Conservation (phyloP, 306 rosid species). For the Malus sylvestris region DNA sequence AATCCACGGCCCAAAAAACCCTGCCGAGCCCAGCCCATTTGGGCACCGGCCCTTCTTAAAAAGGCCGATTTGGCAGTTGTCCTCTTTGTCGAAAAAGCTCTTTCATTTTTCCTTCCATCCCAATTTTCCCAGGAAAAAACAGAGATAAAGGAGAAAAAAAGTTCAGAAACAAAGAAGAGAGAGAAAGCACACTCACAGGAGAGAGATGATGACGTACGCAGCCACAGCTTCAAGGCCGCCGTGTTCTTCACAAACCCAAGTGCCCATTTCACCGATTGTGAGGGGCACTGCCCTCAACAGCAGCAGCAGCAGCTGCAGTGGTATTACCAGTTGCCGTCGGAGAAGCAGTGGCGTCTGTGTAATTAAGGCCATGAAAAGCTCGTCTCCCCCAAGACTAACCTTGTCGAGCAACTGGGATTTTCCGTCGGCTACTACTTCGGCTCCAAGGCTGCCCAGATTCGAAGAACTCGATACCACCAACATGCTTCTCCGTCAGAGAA, state of each 20-base stretch:
- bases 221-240: conserved; percentile 40
- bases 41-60: too few species aligned
- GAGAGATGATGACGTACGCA: conserved; percentile 38
- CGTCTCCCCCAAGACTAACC: conserved; percentile 32
- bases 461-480: conserved; percentile 86
- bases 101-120: too few species aligned
- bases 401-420: conserved; percentile 62
- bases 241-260: conserved; percentile 31
- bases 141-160: neutral
- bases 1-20: too few species aligned
- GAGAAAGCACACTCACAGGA: neutral
- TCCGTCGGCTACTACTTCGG: conserved; percentile 23
- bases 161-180: neutral
- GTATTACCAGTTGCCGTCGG: neutral
- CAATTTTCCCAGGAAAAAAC: too few species aligned
- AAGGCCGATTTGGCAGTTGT: too few species aligned
- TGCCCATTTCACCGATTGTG: conserved; percentile 18
- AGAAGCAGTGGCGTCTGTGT: conserved; percentile 20
- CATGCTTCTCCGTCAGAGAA: conserved; percentile 92
- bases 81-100: too few species aligned
- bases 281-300: conserved; percentile 1
- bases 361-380: conserved; percentile 30
- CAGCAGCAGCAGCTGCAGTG: neutral
- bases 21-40: neutral
- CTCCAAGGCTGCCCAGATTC: conserved; percentile 58